Percentiles rank a stretch among this genome's conserved stretches.
These are phyloP conservation scores for Clavispora fructus DNA, from an alignment of 805 yeast genomes.

Conservation along the genomic window DNA sequence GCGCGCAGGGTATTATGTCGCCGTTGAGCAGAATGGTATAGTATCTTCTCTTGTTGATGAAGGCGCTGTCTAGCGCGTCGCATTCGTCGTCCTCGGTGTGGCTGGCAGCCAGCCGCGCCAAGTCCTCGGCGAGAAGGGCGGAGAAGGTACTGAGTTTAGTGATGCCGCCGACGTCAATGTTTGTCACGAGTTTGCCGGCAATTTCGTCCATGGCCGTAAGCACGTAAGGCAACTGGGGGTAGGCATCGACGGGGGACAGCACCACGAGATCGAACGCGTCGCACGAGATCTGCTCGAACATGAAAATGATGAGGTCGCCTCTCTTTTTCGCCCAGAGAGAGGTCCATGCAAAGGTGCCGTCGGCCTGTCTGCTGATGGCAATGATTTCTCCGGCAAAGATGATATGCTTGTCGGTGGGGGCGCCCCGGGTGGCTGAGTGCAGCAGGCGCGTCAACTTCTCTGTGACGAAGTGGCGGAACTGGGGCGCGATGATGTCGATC, in stretches of 20 bases:
- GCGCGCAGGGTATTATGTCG: conserved; percentile 66
- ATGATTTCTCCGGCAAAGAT: conserved; percentile 81
- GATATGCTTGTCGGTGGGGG: conserved; percentile 20
- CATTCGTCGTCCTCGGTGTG: conserved; percentile 10
- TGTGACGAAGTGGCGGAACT: conserved; percentile 64
- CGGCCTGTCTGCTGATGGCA: conserved; percentile 67
- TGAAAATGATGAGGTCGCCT: conserved; percentile 67
- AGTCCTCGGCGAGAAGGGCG: conserved; percentile 21
- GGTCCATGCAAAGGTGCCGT: conserved; percentile 67
- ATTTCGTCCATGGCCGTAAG: conserved; percentile 25
- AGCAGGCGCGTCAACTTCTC: conserved; percentile 39
- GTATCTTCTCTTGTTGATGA: conserved; percentile 55
- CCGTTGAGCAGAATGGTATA: conserved; percentile 49
- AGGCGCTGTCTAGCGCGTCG: conserved; percentile 22
- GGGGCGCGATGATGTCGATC: conserved; percentile 73
- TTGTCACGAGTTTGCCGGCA: conserved; percentile 30
- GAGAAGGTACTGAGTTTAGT: conserved; percentile 20
- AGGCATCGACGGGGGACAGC: conserved; percentile 8
- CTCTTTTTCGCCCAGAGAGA: conserved; percentile 86
- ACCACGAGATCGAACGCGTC: conserved; percentile 27
- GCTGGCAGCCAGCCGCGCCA: conserved; percentile 6
- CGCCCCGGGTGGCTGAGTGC: background rate
- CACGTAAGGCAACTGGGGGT: conserved; percentile 7
- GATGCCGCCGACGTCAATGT: conserved; percentile 12
- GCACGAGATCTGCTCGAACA: conserved; percentile 76